Evolutionary conservation across 1,284 basidiomycete species (phyloP).

Genomic region (Trichosporon sp.): DNA sequence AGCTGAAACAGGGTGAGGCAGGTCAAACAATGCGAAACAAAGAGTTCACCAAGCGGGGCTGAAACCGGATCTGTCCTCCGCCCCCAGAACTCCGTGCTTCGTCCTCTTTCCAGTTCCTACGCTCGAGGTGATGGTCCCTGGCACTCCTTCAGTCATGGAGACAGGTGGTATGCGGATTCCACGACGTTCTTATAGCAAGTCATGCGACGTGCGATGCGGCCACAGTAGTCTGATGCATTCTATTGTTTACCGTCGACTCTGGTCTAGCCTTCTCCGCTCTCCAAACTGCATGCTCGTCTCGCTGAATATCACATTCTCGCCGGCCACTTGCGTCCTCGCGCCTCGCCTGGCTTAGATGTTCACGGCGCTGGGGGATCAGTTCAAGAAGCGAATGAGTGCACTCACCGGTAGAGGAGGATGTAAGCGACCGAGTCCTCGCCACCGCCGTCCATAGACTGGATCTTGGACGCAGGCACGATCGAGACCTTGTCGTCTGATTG

Average conservation of each 20-base stretch:
- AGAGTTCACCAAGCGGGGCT: background rate
- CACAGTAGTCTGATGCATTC: background rate
- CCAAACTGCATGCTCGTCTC: background rate
- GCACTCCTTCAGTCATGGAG: too few relatives aligned
- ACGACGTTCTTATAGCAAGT: background rate
- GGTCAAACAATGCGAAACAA: background rate
- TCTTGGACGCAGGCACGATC: slow-evolving; percentile 64
- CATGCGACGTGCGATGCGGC: background rate
- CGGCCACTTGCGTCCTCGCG: background rate
- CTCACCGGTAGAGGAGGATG: slow-evolving; percentile 75
- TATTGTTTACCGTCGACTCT: background rate
- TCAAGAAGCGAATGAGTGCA: slow-evolving; percentile 1
- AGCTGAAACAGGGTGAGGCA: background rate
- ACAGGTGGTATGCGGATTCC: too few relatives aligned
- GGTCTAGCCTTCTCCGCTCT: background rate
- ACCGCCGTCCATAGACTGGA: slow-evolving; percentile 81
- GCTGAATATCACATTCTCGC: background rate
- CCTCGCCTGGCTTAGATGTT: slow-evolving; percentile 14
- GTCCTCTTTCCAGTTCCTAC: background rate
- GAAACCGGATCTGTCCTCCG: background rate
- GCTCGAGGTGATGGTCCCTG: too few relatives aligned
- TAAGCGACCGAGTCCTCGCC: slow-evolving; percentile 80
- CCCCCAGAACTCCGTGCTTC: background rate
- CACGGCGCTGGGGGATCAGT: slow-evolving; percentile 14
- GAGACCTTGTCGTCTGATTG: slow-evolving; percentile 86